Conservation (phyloP, 2,329 filamentous ascomycete genomes). For the Trematosphaeria pertusa region DNA sequence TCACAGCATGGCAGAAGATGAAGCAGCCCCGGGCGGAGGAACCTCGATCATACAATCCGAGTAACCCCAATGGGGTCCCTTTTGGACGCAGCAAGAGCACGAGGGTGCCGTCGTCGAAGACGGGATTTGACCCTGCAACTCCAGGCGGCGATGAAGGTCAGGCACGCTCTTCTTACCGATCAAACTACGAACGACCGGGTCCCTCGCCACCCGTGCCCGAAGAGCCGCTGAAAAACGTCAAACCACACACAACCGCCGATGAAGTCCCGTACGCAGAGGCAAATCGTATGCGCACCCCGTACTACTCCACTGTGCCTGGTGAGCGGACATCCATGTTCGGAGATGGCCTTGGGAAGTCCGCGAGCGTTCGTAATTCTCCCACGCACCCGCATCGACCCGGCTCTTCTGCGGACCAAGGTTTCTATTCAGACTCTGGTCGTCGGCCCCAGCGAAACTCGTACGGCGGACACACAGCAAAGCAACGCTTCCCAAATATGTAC, state of each 20-base stretch:
- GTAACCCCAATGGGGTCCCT: constrained; percentile 46
- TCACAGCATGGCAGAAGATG: constrained; percentile 59
- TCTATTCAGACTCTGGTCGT: constrained; percentile 41
- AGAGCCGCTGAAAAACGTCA: constrained; percentile 48
- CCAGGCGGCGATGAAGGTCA: constrained; percentile 67
- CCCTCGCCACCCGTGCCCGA: constrained; percentile 49
- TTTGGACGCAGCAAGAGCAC: constrained; percentile 49
- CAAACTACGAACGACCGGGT: constrained; percentile 42
- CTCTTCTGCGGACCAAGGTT: constrained; percentile 31
- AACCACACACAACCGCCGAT: constrained; percentile 27
- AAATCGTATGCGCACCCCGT: constrained; percentile 60
- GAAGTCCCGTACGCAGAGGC: constrained; percentile 53
- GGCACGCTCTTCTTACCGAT: constrained; percentile 59
- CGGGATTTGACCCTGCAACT: constrained; percentile 65
- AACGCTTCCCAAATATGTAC: constrained; percentile 37
- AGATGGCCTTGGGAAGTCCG: constrained; percentile 59
- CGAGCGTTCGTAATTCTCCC: constrained; percentile 60
- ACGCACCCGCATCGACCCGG: constrained; percentile 31
- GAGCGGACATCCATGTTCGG: constrained; percentile 64
- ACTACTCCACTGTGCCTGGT: constrained; percentile 58
- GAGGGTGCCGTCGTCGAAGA: constrained; percentile 58
- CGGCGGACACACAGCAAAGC: constrained; percentile 24
- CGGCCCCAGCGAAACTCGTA: constrained; percentile 35
- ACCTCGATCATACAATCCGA: constrained; percentile 30
- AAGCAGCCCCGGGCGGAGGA: constrained; percentile 45